Base-by-base conservation (phyloP, 768 basidiomycete genomes). In the Austroboletus eburneus region DNA sequence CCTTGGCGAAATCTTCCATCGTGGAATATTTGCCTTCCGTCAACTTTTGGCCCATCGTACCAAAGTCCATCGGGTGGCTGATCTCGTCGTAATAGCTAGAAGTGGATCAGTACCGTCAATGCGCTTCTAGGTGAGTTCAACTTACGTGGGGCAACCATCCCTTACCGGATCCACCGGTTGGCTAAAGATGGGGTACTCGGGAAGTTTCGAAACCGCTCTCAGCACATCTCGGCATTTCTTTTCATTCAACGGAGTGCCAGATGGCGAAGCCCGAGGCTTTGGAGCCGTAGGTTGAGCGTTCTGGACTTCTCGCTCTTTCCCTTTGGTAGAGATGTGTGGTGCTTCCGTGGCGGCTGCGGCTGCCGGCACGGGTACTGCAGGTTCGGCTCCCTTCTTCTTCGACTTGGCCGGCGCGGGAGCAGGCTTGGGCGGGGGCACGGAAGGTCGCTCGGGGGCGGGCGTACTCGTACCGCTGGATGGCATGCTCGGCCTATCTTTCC, bases 111-210 rank as follows among this genome's bases (percentile, higher is more conserved):
- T 23, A 30, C 33, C 13, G n/a, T 18, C 24, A 7, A 25, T n/a
- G 45, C 21, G 10, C 10, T 42, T 13, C 42, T 29, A 37, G 3
- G 39, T 33, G 43, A 34, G 35, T 30, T 32, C 25, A 41, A 77
- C 87, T 69, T 61, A 94, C 90, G 91, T 93, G 39, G 95, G 92
- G 64, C 88, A 95, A 17, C 89, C 92, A 65, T 91, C 90, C 41
- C 69, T 61, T 13, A 80, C 66, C 4, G 94, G 87, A 64, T 97
- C 86, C 17, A 97, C 95, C 3, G 95, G 90, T 20, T 78, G 73
- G 40, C 74, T 59, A 69, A 97, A 97, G 48, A 91, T 84, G 23
- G 64, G 68, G 33, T 81, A 77, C 59, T 92, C 87, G 2, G 81
- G 78, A 16, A 86, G 57, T 57, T 75, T 85, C 42, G 68, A 64